Conservation (phyloP, 208 protist species). For the Leishmania amazonensis region DNA sequence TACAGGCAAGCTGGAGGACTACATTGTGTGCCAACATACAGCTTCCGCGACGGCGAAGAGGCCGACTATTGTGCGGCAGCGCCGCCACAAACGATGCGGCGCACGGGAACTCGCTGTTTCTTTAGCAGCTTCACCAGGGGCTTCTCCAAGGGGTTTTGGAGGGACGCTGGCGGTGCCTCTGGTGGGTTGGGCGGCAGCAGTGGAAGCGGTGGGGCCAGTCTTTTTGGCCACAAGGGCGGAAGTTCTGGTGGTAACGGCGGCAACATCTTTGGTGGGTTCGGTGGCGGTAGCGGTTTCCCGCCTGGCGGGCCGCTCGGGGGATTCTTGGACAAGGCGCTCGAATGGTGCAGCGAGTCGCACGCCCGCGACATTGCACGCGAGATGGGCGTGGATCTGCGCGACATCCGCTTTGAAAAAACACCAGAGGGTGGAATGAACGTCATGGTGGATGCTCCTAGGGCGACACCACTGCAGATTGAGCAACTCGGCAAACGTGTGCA, state of each 20-base stretch:
- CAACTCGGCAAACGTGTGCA: constrained; percentile 81
- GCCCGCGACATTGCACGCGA: constrained; percentile 75
- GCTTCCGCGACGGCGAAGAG: neutral
- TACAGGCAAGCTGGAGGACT: neutral
- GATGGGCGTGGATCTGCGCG: constrained; percentile 72
- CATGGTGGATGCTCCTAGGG: constrained; percentile 80
- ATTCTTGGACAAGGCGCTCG: constrained; percentile 80
- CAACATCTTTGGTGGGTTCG: constrained; percentile 6
- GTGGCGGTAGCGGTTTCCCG: constrained; percentile 22
- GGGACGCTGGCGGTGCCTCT: constrained; percentile 10
- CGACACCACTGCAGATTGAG: constrained; percentile 87
- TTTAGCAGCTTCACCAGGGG: constrained; percentile 44
- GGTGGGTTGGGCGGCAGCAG: constrained; percentile 9
- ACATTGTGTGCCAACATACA: neutral
- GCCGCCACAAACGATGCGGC: constrained; percentile 28
- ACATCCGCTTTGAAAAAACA: constrained; percentile 81
- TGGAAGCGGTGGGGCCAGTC: constrained; percentile 18
- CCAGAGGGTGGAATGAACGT: constrained; percentile 76
- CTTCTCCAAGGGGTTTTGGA: constrained; percentile 56
- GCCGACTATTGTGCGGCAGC: neutral
- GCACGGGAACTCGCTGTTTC: constrained; percentile 36
- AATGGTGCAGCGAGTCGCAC: constrained; percentile 87
- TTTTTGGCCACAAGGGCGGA: constrained; percentile 24
- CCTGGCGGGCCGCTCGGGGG: constrained; percentile 60
- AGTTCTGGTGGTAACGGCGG: constrained; percentile 2